Evolutionary conservation across 1,139 yeast species (phyloP), one percentile per base, ranked within the genome.

Genomic region (Lodderomyces jiufengensis): DNA sequence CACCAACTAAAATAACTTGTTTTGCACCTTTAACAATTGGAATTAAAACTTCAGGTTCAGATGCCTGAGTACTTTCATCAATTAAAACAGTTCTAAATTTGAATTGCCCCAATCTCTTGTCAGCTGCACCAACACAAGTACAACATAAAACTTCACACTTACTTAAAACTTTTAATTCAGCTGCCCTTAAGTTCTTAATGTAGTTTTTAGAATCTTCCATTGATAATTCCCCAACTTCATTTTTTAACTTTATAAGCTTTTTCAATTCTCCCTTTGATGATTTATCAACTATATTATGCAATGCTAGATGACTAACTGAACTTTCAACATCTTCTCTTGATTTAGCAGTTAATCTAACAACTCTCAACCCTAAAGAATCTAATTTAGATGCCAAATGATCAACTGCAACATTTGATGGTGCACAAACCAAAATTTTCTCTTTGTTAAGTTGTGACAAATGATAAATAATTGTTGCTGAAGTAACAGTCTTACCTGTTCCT

Each of bases 401-500:
- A 29, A 86, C 96, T 0, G 97, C 97, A 37, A 90, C 92, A 59
- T 90, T 90, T 14, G 96, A 87, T 11, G 97, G 96, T 2, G 97
- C 97, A 68, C 96, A 87, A 3, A 88, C 97, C 33, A 90, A 67
- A 6, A 88, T 78, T 40, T 71, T 70, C 30, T 74, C 72, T 39
- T 74, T 53, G 47, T 76, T 76, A 43, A 80, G 54, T 40, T 76
- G 75, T 3, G 79, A 70, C 42, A 88, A 63, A 51, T 87, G 95
- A 51, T 84, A 84, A 20, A 88, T 77, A 45, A 90, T 85, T 0
- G 95, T 82, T 3, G 96, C 94, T 0, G 96, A 86, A 0, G 95
- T 88, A 10, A 87, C 95, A 1, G 97, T 90, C 56, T 90, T 90
- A 55, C 97, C 97, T 0, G 97, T 90, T 43, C 95, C 95, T 2